These are phyloP conservation scores for Rhizopogon sp. DNA, from an alignment of 768 basidiomycete species.

Conservation along the genomic window DNA sequence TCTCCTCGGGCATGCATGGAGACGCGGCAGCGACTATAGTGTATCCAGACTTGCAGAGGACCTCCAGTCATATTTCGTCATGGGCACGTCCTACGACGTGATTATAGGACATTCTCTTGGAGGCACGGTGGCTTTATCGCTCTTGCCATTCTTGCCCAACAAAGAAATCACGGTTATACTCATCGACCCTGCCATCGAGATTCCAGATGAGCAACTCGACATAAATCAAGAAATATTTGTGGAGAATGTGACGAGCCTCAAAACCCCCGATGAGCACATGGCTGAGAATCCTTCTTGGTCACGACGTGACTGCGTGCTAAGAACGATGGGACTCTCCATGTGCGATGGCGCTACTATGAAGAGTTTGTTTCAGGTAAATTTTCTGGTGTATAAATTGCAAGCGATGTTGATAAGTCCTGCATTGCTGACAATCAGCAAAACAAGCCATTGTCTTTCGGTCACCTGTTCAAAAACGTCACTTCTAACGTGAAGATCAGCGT, in stretches of 20 bases:
- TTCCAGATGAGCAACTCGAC: not conserved
- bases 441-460: slow-evolving; percentile 14
- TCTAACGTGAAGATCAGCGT: slow-evolving; percentile 11
- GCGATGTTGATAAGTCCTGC: not conserved
- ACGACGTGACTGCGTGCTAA: slow-evolving; percentile 2
- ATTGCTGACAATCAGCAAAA: slow-evolving; percentile 2
- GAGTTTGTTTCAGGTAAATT: not conserved
- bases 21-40: slow-evolving; percentile 6
- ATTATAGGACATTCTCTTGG: slow-evolving; percentile 19
- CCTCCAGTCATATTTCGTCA: slow-evolving; percentile 8
- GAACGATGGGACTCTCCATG: not conserved
- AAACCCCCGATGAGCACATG: not conserved
- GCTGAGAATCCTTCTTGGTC: slow-evolving; percentile 13
- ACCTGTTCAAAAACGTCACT: not conserved
- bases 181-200: slow-evolving; percentile 8
- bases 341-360: slow-evolving; percentile 1
- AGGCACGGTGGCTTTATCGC: slow-evolving; percentile 5
- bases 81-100: slow-evolving; percentile 6
- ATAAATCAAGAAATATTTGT: not conserved
- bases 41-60: slow-evolving; percentile 6
- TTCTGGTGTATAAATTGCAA: not conserved
- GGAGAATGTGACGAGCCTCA: not conserved
- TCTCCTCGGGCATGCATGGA: no score
- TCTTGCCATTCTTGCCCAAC: slow-evolving; percentile 9
- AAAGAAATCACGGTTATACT: slow-evolving; percentile 6